These are phyloP conservation scores for Kingdonia uniflora DNA, from an alignment of 164 flowering plant genomes.

Conservation along the genomic window DNA sequence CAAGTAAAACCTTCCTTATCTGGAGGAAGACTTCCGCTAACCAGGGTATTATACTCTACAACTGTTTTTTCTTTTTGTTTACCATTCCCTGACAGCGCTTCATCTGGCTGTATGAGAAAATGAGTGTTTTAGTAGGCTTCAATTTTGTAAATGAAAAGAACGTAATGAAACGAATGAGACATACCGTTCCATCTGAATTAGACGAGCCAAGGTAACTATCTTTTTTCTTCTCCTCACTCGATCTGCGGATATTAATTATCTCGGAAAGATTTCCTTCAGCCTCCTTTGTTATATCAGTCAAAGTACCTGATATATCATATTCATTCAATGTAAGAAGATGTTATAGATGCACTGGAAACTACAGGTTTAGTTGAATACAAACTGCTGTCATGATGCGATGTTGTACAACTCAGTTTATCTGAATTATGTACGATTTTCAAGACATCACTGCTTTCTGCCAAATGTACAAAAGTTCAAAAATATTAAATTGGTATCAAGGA, in stretches of 20 bases:
- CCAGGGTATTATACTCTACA: constrained; percentile 6
- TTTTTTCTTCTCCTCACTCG: constrained; percentile 18
- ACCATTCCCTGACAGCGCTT: constrained; percentile 8
- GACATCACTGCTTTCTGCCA: not conserved
- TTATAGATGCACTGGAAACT: not conserved
- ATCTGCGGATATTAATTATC: constrained; percentile 16
- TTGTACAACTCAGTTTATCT: no score
- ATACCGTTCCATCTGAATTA: constrained; percentile 19
- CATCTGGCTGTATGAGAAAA: constrained; percentile 18
- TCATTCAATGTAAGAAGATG: not conserved
- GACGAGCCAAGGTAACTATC: constrained; percentile 12
- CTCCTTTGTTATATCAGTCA: constrained; percentile 26
- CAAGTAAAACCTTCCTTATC: constrained; percentile 6
- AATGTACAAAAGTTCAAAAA: no score
- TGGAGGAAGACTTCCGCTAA: constrained; percentile 8
- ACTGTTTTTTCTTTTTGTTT: constrained; percentile 7
- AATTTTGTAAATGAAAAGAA: not conserved
- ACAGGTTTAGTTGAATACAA: no score
- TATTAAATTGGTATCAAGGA: no score
- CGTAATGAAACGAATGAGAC: not conserved
- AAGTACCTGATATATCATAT: constrained; percentile 22
- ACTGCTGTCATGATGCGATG: no score
- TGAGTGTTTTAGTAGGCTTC: not conserved
- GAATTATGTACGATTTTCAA: no score
- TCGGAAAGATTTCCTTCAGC: constrained; percentile 27